These are phyloP conservation scores for Hamamelis virginiana DNA, from an alignment of 164 flowering plant species.

Conservation along the genomic window DNA sequence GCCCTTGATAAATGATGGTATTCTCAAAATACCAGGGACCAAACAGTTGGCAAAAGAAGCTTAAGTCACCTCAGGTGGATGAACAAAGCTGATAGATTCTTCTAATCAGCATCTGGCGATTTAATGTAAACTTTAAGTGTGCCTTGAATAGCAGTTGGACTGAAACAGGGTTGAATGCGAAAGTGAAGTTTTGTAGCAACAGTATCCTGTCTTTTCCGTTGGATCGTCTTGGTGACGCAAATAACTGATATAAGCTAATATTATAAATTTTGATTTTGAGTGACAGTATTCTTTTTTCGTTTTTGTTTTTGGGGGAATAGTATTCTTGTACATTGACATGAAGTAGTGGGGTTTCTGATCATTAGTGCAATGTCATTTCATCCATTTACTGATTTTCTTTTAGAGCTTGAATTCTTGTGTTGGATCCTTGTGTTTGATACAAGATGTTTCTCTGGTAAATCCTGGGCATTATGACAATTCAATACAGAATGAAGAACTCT, in stretches of 20 bases:
- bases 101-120: too few species aligned
- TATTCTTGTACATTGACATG: too few species aligned
- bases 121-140: too few species aligned
- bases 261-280: too few species aligned
- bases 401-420: neutral
- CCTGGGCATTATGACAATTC: neutral
- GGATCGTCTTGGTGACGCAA: neutral
- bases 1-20: slow-evolving; percentile 62
- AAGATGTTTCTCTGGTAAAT: neutral
- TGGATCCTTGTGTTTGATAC: neutral
- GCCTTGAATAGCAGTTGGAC: neutral
- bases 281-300: too few species aligned
- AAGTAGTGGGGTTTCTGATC: too few species aligned
- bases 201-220: neutral
- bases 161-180: neutral
- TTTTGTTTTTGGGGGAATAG: too few species aligned
- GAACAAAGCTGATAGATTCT: too few species aligned
- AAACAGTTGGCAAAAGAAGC: slow-evolving; percentile 20
- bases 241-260: too few species aligned
- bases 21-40: slow-evolving; percentile 47
- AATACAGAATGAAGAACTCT: neutral
- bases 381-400: neutral
- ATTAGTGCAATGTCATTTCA: neutral
- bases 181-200: neutral
- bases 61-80: neutral